These are phyloP conservation scores for Aphanomyces invadans DNA, from an alignment of 352 stramenopile species.

Conservation along the genomic window DNA sequence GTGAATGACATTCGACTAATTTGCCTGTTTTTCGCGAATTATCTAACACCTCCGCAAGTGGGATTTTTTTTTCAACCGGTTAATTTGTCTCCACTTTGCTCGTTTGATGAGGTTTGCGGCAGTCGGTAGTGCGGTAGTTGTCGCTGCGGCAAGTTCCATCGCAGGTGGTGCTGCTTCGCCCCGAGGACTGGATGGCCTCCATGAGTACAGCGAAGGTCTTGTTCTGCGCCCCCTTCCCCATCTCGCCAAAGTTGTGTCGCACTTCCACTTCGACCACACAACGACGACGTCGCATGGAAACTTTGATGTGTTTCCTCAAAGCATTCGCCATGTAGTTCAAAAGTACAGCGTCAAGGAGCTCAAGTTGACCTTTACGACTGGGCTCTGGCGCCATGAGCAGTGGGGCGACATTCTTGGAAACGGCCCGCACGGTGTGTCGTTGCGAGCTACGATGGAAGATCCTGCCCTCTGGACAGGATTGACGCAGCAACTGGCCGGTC, in stretches of 20 bases:
- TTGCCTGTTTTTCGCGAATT: too few relatives aligned
- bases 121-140: background rate
- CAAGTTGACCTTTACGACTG: conserved; percentile 59
- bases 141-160: background rate
- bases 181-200: background rate
- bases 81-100: too few relatives aligned
- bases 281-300: conserved; percentile 1
- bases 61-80: too few relatives aligned
- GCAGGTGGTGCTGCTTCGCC: background rate
- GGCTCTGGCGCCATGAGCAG: conserved; percentile 28
- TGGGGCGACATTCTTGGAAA: conserved; percentile 28
- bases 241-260: conserved; percentile 41
- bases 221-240: conserved; percentile 42
- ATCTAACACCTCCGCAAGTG: too few relatives aligned
- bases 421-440: conserved; percentile 51
- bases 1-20: too few relatives aligned
- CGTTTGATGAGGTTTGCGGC: background rate
- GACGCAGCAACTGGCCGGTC: conserved; percentile 60
- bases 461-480: conserved; percentile 54
- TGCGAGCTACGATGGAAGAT: conserved; percentile 43
- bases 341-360: conserved; percentile 65
- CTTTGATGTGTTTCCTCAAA: conserved; percentile 34
- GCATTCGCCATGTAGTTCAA: conserved; percentile 58
- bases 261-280: conserved; percentile 42
- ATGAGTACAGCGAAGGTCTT: conserved; percentile 42